Conservation (phyloP, 2,329 filamentous ascomycete species). For the Diaporthe velutina region DNA sequence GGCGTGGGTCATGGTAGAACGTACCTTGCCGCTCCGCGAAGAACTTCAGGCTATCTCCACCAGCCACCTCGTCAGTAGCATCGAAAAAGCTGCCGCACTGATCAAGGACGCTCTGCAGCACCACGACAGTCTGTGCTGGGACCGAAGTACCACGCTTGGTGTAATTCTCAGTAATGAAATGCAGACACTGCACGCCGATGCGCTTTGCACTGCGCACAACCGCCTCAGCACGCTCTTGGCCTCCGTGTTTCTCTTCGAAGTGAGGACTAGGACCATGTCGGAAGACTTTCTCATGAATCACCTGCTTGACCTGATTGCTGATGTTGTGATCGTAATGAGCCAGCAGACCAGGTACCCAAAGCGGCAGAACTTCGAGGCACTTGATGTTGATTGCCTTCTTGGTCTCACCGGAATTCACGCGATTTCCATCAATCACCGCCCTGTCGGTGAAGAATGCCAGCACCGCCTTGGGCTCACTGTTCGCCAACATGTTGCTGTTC, state of each 20-base stretch:
- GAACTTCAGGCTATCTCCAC: constrained; percentile 50
- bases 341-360: constrained; percentile 67
- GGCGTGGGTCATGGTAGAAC: constrained; percentile 38
- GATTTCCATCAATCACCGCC: constrained; percentile 48
- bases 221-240: constrained; percentile 46
- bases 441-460: constrained; percentile 58
- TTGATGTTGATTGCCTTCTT: constrained; percentile 46
- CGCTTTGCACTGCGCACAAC: constrained; percentile 52
- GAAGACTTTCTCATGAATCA: constrained; percentile 61
- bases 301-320: constrained; percentile 55
- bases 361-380: constrained; percentile 51
- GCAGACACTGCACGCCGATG: constrained; percentile 60
- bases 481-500: constrained; percentile 60
- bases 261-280: constrained; percentile 47
- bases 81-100: constrained; percentile 58
- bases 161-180: constrained; percentile 61
- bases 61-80: constrained; percentile 48
- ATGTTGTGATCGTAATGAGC: constrained; percentile 60
- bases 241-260: constrained; percentile 49
- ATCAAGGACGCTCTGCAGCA: constrained; percentile 58
- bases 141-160: constrained; percentile 57
- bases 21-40: constrained; percentile 53
- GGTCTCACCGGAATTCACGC: constrained; percentile 47
- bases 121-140: constrained; percentile 55
- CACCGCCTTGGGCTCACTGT: constrained; percentile 62